phyloP scores from a whole-genome alignment of 257 asterid species.

The Knoxia roxburghii region DNA sequence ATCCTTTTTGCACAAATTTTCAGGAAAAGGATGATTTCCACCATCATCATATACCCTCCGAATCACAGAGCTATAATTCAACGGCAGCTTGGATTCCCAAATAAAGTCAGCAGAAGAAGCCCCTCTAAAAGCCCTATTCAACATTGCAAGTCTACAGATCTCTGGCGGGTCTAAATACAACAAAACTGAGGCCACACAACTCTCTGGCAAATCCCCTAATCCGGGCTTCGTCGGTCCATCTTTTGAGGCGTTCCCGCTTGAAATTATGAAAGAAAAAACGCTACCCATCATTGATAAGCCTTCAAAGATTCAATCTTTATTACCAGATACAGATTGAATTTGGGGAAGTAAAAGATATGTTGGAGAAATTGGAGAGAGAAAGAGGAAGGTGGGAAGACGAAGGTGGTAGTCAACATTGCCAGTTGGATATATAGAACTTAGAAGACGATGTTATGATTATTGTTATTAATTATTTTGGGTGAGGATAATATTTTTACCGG shows the following conservation, averaged over 20 bases:
- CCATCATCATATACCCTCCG: constrained; percentile 39
- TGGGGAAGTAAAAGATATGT: background rate
- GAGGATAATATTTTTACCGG: background rate
- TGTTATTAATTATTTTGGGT: too few relatives aligned
- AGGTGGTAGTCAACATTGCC: too few relatives aligned
- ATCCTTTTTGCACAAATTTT: constrained; percentile 46
- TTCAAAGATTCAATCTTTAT: background rate
- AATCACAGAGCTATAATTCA: constrained; percentile 53
- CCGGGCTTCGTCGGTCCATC: constrained; percentile 25
- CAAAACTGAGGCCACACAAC: constrained; percentile 71
- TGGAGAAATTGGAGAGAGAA: background rate
- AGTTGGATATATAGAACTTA: too few relatives aligned
- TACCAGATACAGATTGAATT: background rate
- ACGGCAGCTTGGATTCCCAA: constrained; percentile 75
- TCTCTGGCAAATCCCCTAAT: constrained; percentile 74
- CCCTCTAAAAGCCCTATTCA: constrained; percentile 67
- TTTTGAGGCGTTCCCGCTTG: constrained; percentile 13
- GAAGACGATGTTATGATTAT: too few relatives aligned
- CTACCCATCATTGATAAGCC: constrained; percentile 41
- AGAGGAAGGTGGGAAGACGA: constrained; percentile 3
- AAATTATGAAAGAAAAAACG: constrained; percentile 31
- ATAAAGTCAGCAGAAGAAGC: constrained; percentile 85
- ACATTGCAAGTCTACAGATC: constrained; percentile 64
- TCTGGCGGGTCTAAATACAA: constrained; percentile 67
- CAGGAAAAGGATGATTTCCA: constrained; percentile 10